These are phyloP conservation scores for Lentinula guzmanii DNA, from an alignment of 768 basidiomycete species.

Conservation along the genomic window DNA sequence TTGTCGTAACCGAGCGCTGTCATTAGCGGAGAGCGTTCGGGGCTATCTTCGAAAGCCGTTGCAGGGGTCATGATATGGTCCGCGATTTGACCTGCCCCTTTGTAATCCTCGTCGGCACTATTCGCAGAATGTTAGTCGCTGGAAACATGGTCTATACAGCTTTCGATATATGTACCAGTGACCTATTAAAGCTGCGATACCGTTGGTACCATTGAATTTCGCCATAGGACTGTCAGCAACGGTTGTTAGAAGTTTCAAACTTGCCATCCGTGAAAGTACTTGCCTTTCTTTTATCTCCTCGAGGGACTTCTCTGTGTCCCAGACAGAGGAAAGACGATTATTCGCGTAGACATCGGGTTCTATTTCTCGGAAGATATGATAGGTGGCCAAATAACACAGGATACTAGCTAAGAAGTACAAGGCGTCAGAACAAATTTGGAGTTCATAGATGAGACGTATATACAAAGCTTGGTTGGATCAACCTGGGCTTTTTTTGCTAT, in stretches of 20 bases:
- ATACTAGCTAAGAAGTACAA: slow-evolving; percentile 16
- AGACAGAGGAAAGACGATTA: slow-evolving; percentile 22
- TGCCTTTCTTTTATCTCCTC: slow-evolving; percentile 15
- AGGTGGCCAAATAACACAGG: slow-evolving; percentile 25
- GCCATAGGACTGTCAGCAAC: not conserved
- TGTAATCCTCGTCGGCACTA: slow-evolving; percentile 4
- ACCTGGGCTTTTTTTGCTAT: slow-evolving; percentile 18
- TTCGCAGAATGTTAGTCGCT: not conserved
- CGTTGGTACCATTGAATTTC: slow-evolving; percentile 7
- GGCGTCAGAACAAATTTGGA: not conserved
- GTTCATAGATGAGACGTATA: not conserved
- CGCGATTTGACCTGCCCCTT: not conserved
- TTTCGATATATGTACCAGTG: slow-evolving; percentile 6
- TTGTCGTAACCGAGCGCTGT: not conserved
- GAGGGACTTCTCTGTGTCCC: slow-evolving; percentile 19
- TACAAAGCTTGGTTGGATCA: slow-evolving; percentile 22
- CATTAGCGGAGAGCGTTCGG: not conserved
- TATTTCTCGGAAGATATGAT: slow-evolving; percentile 27
- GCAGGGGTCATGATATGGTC: slow-evolving; percentile 1
- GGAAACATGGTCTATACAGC: not conserved
- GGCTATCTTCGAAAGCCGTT: slow-evolving; percentile 1
- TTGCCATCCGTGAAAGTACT: not conserved
- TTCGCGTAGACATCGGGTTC: slow-evolving; percentile 22
- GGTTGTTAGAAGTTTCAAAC: not conserved
- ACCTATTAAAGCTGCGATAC: slow-evolving; percentile 12